A percentile compares a stretch with the other conserved stretches of the same genome.
phyloP scores from a whole-genome alignment of 2,329 filamentous ascomycete genomes.

The Cladophialophora immunda region DNA sequence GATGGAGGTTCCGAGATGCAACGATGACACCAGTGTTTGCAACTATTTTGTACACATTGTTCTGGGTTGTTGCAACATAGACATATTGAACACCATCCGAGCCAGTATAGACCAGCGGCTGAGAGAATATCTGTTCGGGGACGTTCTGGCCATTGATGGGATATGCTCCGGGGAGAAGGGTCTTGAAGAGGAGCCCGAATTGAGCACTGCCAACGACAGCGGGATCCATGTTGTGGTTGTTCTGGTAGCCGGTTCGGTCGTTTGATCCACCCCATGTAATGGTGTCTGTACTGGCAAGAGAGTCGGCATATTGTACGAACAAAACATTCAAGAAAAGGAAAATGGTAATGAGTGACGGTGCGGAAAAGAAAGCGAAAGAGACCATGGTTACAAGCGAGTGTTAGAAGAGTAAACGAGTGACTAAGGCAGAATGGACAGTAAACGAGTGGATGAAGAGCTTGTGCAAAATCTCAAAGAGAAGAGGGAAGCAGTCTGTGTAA shows the following conservation, averaged over 20 bases:
- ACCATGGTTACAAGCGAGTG: conserved; percentile 28
- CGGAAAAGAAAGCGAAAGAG: conserved; percentile 7
- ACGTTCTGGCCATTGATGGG: conserved; percentile 46
- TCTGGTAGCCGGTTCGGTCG: conserved; percentile 40
- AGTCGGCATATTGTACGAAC: conserved; percentile 25
- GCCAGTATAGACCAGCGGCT: conserved; percentile 63
- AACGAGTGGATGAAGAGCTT: conserved; percentile 14
- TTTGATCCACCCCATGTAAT: conserved; percentile 38
- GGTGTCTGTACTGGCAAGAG: conserved; percentile 35
- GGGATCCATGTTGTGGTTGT: conserved; percentile 71
- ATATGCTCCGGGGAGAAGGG: conserved; percentile 62
- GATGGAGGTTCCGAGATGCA: conserved; percentile 49
- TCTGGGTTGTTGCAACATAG: conserved; percentile 64
- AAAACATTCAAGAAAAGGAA: conserved; percentile 21
- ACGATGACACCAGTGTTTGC: conserved; percentile 53
- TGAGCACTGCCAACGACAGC: conserved; percentile 63
- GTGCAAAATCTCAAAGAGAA: neutral
- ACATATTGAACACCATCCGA: conserved; percentile 61
- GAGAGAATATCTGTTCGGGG: conserved; percentile 62
- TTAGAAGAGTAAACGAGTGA: conserved; percentile 22
- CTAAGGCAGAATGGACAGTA: conserved; percentile 1
- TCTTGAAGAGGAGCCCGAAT: conserved; percentile 53
- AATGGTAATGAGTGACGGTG: conserved; percentile 26
- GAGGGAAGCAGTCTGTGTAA: neutral
- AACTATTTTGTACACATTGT: conserved; percentile 48